Percentiles rank a stretch among this genome's conserved stretches.
Evolutionary conservation across 2,329 filamentous ascomycete genomes (phyloP).

Genomic region (Sordariomycetes sp.): DNA sequence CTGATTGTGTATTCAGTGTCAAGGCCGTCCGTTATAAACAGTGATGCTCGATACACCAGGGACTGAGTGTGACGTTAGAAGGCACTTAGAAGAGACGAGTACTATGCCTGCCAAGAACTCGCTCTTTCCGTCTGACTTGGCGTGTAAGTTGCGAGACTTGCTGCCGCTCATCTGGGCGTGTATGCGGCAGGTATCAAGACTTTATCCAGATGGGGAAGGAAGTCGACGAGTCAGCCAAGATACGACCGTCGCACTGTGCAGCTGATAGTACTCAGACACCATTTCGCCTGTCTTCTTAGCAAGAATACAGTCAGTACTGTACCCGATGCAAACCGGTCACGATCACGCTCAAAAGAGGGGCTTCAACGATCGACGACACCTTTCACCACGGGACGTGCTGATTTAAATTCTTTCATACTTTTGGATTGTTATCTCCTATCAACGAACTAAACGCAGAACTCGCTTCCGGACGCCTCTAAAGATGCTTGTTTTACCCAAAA

Average conservation of each 20-base stretch:
- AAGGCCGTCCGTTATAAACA: too few species aligned
- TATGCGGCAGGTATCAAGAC: too few species aligned
- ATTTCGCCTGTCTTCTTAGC: background rate
- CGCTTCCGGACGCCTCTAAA: slow-evolving; percentile 1
- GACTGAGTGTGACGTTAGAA: too few species aligned
- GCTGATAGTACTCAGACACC: background rate
- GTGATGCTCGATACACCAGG: too few species aligned
- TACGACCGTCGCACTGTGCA: background rate
- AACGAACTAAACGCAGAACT: background rate
- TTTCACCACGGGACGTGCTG: background rate
- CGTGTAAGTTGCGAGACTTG: too few species aligned
- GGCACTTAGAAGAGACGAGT: too few species aligned
- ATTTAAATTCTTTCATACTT: background rate
- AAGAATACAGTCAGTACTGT: background rate
- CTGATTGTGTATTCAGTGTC: too few species aligned
- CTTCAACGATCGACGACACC: background rate
- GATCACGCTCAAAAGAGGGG: background rate
- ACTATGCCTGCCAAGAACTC: too few species aligned
- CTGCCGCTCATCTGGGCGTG: too few species aligned
- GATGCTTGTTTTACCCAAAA: slow-evolving; percentile 1
- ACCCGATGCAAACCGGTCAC: background rate
- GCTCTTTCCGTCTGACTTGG: too few species aligned
- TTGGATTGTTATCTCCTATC: background rate
- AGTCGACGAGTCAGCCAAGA: background rate
- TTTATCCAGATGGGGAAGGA: background rate